These are phyloP conservation scores for Conringia planisiliqua DNA, from an alignment of 345 rosid species.

Conservation along the genomic window DNA sequence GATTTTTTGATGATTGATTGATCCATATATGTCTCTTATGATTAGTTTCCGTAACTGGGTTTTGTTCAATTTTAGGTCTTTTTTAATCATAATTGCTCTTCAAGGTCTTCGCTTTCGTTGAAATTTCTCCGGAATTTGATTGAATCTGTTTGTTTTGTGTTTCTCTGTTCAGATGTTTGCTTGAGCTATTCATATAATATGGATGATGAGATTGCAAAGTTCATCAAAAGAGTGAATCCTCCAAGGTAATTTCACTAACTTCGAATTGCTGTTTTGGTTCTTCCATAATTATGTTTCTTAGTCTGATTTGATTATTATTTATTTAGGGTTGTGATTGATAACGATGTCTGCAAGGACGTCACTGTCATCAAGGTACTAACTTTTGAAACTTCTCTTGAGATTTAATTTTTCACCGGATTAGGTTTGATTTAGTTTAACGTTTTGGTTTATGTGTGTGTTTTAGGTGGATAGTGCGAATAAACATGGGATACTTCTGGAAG, in stretches of 20 bases:
- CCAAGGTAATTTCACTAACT: conserved; percentile 52
- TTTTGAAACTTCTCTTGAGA: background rate
- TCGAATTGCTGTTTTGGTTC: background rate
- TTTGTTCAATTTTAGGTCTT: conserved; percentile 21
- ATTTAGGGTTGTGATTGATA: conserved; percentile 85
- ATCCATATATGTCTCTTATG: background rate
- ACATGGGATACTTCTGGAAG: conserved; percentile 88
- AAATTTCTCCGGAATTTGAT: background rate
- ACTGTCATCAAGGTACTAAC: conserved; percentile 58
- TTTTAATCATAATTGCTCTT: background rate
- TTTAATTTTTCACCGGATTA: background rate
- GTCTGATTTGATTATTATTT: background rate
- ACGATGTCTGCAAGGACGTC: conserved; percentile 71
- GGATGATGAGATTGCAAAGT: conserved; percentile 84
- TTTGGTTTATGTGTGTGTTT: conserved; percentile 8
- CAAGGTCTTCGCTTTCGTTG: conserved; percentile 10
- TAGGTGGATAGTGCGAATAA: conserved; percentile 94
- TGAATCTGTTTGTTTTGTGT: background rate
- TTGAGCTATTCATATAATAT: conserved; percentile 62
- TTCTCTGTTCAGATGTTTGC: conserved; percentile 41
- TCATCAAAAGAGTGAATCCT: conserved; percentile 80
- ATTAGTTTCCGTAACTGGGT: conserved; percentile 14
- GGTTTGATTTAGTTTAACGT: background rate
- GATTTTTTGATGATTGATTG: background rate
- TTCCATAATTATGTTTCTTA: background rate